Base-by-base conservation (phyloP, 1,139 yeast genomes). In the Nakaseomyces kungkrabaensis region DNA sequence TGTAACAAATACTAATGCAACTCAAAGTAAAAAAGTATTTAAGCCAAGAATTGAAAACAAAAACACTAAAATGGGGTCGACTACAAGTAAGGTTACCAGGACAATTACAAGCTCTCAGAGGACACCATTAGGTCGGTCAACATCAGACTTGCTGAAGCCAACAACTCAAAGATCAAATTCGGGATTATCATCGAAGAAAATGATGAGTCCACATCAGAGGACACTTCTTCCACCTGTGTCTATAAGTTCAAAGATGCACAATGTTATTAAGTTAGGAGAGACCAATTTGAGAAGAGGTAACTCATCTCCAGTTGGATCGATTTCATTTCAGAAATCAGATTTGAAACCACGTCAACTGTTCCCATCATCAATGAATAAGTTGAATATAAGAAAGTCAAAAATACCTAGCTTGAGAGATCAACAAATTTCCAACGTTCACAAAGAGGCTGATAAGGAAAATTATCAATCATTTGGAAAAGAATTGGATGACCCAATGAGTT, bases 281-380 rank as follows among this genome's bases (percentile, higher is more conserved):
- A 1, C 17, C 1, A 24, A 2, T 6, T 25, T 24, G 31, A 33
- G 4, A 11, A 38, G 42, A 25, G 42, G 42, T 5, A 38, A 38
- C 24, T 25, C 42, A 9, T 38, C 42, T 25, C 42, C 42, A 38
- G n/a, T 38, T 24, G 42, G 31, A 5, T 38, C 42, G 8, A 26
- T 24, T 8, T 10, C 31, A 8, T 33, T 44, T 46, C 32, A 13
- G 34, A 24, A 44, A 44, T 9, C 38, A 45, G 45, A 24, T 3
- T 24, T 36, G 41, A 43, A 44, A 48, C 44, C 48, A 22, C 36
- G 48, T 13, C 48, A 45, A 44, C 47, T 61, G 29, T 59, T 59
- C 46, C 62, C 61, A n/a, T 29, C 61, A 6, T 53, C 59, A 17
- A 43, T 52, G 3, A 61, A 53, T 41, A 59, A 47, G 33, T 42